Base-by-base conservation (phyloP, 2,329 filamentous ascomycete genomes). In the Pseudogymnoascus sp. region DNA sequence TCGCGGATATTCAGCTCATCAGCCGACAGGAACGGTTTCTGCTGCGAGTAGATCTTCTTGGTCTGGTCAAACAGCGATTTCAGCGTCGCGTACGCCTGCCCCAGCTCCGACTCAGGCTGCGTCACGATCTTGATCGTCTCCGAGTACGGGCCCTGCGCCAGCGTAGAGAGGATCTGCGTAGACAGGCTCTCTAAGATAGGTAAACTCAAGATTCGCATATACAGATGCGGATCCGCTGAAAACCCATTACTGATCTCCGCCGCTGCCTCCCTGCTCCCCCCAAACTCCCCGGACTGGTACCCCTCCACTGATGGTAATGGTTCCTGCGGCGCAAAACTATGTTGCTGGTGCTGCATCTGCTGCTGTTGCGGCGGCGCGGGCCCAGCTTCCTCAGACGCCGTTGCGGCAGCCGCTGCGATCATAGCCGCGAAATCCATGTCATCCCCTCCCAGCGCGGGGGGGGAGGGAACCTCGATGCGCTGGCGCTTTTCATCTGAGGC, bases 21-120 rank as follows among this genome's bases (percentile, higher is more conserved):
- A 4, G 80, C 76, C 18, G 80, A 82, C 2, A 85, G 75, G 62
- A 87, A 87, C 4, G 68, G 60, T 14, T 65, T 64, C 36, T 80
- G 78, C 61, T 81, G 81, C 34, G 80, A 82, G 71, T 86, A 86
- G 2, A 86, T 79, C 66, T 83, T 81, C 67, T 86, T 85, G 0
- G 83, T 85, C 66, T 86, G 83, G 65, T 86, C 83, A 67, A 87
- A 87, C 6, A 86, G 76, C 4, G 81, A 83, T 68, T 84, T 84
- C 71, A 87, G 77, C 1, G 82, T 83, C 3, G 79, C 77, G 72
- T 86, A 87, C n/a, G 84, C 82, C 71, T 86, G 82, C 7, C 83
- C 83, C 66, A 80, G 78, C 64, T 83, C 79, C 1, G 81, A 82
- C 16, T 82, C 79, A 14, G 79, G 80, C 42, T 81, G 77, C 2